phyloP scores from a whole-genome alignment of 306 rosid genomes.

The Acacia acuminata region DNA sequence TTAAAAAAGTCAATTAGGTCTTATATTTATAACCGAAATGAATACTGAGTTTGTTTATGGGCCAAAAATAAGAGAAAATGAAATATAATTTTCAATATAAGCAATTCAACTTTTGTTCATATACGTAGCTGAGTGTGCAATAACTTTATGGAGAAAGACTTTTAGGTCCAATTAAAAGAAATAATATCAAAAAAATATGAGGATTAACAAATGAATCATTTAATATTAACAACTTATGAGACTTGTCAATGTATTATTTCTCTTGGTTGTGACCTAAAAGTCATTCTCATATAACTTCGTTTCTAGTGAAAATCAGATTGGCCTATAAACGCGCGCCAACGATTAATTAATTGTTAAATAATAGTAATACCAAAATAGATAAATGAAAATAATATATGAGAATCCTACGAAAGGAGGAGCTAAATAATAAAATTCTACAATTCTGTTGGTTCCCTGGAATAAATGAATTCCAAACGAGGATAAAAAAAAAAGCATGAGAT shows the following conservation, averaged over 20 bases:
- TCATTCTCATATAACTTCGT: neutral
- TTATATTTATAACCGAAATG: too few relatives aligned
- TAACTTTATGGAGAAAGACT: neutral
- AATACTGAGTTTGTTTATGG: neutral
- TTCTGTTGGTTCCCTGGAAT: neutral
- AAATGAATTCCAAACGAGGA: neutral
- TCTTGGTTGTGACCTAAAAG: too few relatives aligned
- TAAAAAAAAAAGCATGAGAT: neutral
- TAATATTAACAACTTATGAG: too few relatives aligned
- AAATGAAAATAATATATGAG: neutral
- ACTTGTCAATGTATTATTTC: too few relatives aligned
- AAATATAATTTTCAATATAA: neutral
- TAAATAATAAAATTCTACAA: neutral
- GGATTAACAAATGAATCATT: too few relatives aligned
- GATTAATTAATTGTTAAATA: neutral
- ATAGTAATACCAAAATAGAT: too few relatives aligned
- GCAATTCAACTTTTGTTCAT: neutral
- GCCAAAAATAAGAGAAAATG: too few relatives aligned
- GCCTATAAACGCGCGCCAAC: too few relatives aligned
- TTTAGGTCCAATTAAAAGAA: too few relatives aligned
- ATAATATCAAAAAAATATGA: too few relatives aligned
- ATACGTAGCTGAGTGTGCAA: neutral
- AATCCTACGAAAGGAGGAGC: neutral
- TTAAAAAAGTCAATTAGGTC: too few relatives aligned
- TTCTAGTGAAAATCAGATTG: neutral